These are phyloP conservation scores for Fraxinus baroniana DNA, from an alignment of 305 asterid genomes.

Conservation along the genomic window DNA sequence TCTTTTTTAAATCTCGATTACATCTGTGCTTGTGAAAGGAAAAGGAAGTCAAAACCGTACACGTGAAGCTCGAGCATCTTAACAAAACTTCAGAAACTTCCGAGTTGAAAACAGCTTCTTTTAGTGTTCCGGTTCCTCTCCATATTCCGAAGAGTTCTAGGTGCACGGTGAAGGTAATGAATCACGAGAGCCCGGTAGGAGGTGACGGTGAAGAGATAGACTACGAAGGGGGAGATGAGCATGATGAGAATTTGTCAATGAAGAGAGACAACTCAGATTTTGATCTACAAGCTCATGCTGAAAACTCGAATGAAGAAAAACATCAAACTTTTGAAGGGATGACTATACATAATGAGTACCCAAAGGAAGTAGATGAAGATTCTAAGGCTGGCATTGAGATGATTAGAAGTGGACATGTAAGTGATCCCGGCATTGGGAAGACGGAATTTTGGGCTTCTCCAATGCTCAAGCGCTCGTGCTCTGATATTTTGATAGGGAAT, in stretches of 20 bases:
- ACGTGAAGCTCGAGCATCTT: conserved; percentile 39
- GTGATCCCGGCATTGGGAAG: conserved; percentile 62
- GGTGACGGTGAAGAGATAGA: conserved; percentile 41
- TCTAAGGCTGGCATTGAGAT: conserved; percentile 27
- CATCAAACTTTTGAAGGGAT: conserved; percentile 22
- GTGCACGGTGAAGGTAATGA: conserved; percentile 54
- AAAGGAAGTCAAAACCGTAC: conserved; percentile 29
- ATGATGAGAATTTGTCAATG: conserved; percentile 38
- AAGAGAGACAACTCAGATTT: conserved; percentile 46
- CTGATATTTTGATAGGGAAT: conserved; percentile 48
- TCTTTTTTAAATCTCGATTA: background rate
- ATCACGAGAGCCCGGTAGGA: conserved; percentile 51
- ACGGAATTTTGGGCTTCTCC: conserved; percentile 50
- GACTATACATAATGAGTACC: conserved; percentile 21
- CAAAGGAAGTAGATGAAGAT: conserved; percentile 21
- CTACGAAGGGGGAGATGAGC: conserved; percentile 67
- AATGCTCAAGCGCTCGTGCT: conserved; percentile 62
- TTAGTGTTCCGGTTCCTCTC: conserved; percentile 46
- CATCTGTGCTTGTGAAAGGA: conserved; percentile 34
- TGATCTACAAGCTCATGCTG: conserved; percentile 36
- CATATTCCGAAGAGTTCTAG: conserved; percentile 35
- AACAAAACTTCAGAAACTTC: conserved; percentile 30
- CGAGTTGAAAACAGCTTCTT: conserved; percentile 43
- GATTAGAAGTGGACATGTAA: conserved; percentile 44
- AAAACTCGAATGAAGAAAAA: conserved; percentile 30